Base-by-base conservation (phyloP, 1,284 basidiomycete species). In the Vanrija pseudolonga region DNA sequence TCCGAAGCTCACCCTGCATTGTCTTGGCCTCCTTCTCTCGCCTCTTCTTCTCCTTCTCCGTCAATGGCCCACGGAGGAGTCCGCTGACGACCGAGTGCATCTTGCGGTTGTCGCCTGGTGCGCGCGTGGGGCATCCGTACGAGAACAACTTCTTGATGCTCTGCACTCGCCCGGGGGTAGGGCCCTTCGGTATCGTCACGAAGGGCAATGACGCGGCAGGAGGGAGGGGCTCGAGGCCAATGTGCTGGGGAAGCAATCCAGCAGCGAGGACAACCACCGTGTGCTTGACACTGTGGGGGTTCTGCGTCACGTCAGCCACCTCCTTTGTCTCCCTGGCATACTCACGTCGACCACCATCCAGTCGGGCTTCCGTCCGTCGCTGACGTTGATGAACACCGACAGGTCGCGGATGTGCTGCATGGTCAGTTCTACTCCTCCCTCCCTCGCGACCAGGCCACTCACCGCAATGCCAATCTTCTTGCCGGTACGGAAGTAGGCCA, bases 111-210 rank as follows among this genome's bases (percentile, higher is more conserved):
- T 96, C 92, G 1, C 93, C 93, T 0, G 92, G 91, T 0, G 91
- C 91, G 37, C 86, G 83, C 0, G 90, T 93, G 0, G 92, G 93
- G 62, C 88, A 90, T 4, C 89, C 90, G 76, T 94, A 90, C 51
- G 88, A 88, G 77, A 95, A 96, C 0, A 90, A 87, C 15, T 82
- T 83, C 2, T 85, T 80, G 44, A 96, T 84, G 64, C 90, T 87
- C 0, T 90, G 88, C 2, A 95, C 69, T 8, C 76, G 68, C 1
- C 73, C 53, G 0, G 51, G 40, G 14, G 69, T 22, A 11, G 47
- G 15, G 6, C 54, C 17, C 2, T 55, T 18, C 3, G 58, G 86
- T 81, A 66, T 86, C 0, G 84, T 88, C 0, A 86, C 82, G 9
- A 79, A 77, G 1, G 78, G 78, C 32, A 76, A 60, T 80, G 81